Evolutionary conservation across 257 asterid genomes (phyloP).

Genomic region (Nicotiana knightiana): DNA sequence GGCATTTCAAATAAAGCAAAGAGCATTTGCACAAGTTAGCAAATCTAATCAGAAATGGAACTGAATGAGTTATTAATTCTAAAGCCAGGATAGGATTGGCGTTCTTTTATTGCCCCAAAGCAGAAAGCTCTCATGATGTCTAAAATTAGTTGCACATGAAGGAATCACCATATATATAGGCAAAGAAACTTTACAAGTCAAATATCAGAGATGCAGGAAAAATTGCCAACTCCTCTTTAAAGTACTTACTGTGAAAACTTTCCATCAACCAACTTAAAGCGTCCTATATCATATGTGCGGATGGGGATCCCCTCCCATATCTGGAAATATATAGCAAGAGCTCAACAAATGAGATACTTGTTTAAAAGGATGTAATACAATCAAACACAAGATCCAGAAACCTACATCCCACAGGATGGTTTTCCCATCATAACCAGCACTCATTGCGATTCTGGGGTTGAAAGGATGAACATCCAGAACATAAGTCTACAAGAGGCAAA

Average conservation of each 20-base stretch:
- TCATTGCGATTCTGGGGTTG: slow-evolving; percentile 97
- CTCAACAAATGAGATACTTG: slow-evolving; percentile 3
- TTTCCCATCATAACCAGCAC: slow-evolving; percentile 99
- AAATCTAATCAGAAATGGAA: slow-evolving; percentile 7
- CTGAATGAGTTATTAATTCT: slow-evolving; percentile 3
- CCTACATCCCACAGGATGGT: slow-evolving; percentile 98
- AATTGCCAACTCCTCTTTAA: not conserved
- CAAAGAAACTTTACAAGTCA: not conserved
- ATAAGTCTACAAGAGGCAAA: slow-evolving; percentile 60
- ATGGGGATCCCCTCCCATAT: slow-evolving; percentile 97
- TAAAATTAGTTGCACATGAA: not conserved
- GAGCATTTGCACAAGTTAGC: slow-evolving; percentile 2
- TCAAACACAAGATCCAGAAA: slow-evolving; percentile 21
- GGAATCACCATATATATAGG: not conserved
- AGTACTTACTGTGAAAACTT: slow-evolving; percentile 90
- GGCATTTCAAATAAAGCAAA: slow-evolving; percentile 4
- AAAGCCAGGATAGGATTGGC: not conserved
- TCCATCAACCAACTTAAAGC: slow-evolving; percentile 94
- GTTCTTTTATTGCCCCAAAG: not conserved
- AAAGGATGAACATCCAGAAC: slow-evolving; percentile 99
- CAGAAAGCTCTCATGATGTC: slow-evolving; percentile 3
- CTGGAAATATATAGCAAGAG: slow-evolving; percentile 33
- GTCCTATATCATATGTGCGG: slow-evolving; percentile 70
- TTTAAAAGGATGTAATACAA: slow-evolving; percentile 6
- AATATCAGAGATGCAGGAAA: not conserved